A percentile compares a stretch with the other conserved stretches of the same genome.
phyloP scores from a whole-genome alignment of 1,139 yeast genomes.

The Sugiyamaella xylanicola region DNA sequence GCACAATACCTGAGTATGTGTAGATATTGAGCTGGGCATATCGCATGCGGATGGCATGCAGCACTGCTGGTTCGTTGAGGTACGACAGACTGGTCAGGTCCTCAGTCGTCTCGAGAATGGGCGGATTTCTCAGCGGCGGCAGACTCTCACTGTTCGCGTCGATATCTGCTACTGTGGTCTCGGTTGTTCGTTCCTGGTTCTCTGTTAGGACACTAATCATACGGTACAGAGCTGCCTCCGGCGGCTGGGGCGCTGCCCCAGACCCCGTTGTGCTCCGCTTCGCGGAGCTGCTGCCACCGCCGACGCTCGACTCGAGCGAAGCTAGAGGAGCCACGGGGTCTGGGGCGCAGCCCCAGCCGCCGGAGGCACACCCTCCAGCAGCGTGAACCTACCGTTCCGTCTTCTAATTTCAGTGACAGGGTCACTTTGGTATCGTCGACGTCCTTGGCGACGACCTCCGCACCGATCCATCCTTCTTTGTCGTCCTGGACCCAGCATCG shows the following conservation, averaged over 20 bases:
- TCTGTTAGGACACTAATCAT: background rate
- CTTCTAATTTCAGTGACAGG: constrained; percentile 64
- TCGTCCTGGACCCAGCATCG: constrained; percentile 97
- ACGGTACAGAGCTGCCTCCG: too few species aligned
- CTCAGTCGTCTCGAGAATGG: constrained; percentile 89
- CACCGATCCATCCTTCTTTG: constrained; percentile 88
- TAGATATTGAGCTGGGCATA: constrained; percentile 88
- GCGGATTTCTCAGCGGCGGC: constrained; percentile 91
- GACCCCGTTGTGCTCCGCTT: too few species aligned
- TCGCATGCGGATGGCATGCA: constrained; percentile 89
- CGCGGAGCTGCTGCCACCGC: background rate
- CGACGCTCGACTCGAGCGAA: background rate
- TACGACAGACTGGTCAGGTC: constrained; percentile 91
- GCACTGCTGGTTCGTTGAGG: constrained; percentile 88
- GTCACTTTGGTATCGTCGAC: constrained; percentile 54
- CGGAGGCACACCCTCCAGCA: background rate
- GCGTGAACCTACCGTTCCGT: constrained; percentile 47
- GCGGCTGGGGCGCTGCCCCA: background rate
- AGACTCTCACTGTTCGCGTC: constrained; percentile 46
- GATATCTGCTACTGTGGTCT: constrained; percentile 47
- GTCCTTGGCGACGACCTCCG: constrained; percentile 63
- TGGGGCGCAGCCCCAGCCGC: background rate
- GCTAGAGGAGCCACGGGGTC: background rate
- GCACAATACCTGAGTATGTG: constrained; percentile 95
- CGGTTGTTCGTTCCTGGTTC: constrained; percentile 33